Conservation (phyloP, 371 early-diverging fungal genomes). For the Mortierella sp. region DNA sequence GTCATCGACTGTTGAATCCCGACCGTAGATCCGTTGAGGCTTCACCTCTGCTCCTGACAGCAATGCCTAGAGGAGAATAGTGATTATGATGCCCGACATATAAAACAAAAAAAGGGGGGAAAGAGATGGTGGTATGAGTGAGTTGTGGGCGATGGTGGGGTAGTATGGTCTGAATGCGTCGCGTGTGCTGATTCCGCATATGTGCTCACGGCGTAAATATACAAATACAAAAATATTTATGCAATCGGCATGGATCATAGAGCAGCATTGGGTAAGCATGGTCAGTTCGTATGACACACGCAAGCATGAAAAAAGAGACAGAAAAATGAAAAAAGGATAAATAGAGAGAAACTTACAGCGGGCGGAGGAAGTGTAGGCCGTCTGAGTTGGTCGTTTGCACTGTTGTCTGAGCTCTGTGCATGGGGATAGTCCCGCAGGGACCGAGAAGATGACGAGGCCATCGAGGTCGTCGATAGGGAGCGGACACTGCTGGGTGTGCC, state of each 20-base stretch:
- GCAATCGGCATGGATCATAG: slow-evolving; percentile 6
- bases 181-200: slow-evolving; percentile 10
- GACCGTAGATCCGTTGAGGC: slow-evolving; percentile 47
- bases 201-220: slow-evolving; percentile 2
- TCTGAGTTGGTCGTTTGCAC: slow-evolving; percentile 30
- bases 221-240: neutral
- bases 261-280: slow-evolving; percentile 12
- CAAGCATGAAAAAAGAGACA: slow-evolving; percentile 6
- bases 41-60: slow-evolving; percentile 40
- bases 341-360: slow-evolving; percentile 36
- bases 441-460: slow-evolving; percentile 20
- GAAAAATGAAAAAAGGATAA: slow-evolving; percentile 14
- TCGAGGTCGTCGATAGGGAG: neutral
- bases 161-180: neutral
- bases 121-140: neutral
- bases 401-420: slow-evolving; percentile 15
- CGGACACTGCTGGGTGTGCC: slow-evolving; percentile 2
- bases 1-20: slow-evolving; percentile 48
- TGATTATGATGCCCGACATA: too few relatives aligned
- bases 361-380: slow-evolving; percentile 52
- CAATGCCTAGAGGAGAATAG: slow-evolving; percentile 33
- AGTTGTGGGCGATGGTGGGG: neutral
- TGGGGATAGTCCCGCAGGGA: slow-evolving; percentile 34
- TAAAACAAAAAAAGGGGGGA: neutral
- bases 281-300: slow-evolving; percentile 16